Conservation (phyloP, 108 stramenopile species). For the Fragilaria crotonensis region DNA sequence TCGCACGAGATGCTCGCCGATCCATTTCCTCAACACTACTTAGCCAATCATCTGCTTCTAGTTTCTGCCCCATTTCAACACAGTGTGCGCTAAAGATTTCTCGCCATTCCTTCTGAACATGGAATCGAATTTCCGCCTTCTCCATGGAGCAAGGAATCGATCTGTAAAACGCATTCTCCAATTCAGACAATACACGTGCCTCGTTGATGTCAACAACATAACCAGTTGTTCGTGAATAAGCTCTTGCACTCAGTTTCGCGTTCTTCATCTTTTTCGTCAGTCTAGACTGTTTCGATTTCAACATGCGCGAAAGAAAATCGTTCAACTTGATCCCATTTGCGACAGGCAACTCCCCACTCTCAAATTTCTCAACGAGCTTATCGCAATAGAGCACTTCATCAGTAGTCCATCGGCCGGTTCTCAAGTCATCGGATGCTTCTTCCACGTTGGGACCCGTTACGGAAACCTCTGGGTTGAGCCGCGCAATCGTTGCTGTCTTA, state of each 20-base stretch:
- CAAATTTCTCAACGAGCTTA: conserved; percentile 59
- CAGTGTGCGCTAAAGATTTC: conserved; percentile 65
- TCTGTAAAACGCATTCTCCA: conserved; percentile 54
- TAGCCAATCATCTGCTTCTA: conserved; percentile 67
- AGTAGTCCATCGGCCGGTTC: conserved; percentile 81
- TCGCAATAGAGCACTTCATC: conserved; percentile 76
- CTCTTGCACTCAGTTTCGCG: conserved; percentile 65
- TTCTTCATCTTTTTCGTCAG: conserved; percentile 92
- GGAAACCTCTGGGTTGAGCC: conserved; percentile 35
- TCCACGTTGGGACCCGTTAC: conserved; percentile 9
- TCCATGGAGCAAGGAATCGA: conserved; percentile 59
- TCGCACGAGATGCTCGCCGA: conserved; percentile 57
- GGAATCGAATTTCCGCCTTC: conserved; percentile 73
- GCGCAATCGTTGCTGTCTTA: conserved; percentile 48
- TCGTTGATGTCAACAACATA: conserved; percentile 30
- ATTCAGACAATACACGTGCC: conserved; percentile 46
- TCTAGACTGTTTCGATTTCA: conserved; percentile 84
- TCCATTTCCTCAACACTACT: conserved; percentile 75
- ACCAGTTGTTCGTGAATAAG: conserved; percentile 32
- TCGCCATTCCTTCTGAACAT: conserved; percentile 85
- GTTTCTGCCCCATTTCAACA: conserved; percentile 41
- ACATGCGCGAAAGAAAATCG: conserved; percentile 75
- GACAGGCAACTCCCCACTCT: conserved; percentile 59
- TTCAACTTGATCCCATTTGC: conserved; percentile 73
- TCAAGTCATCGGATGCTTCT: conserved; percentile 5